A percentile compares a stretch with the other conserved stretches of the same genome.
Conservation (phyloP, 495 filamentous ascomycete genomes). For the Venustampulla echinocandica region DNA sequence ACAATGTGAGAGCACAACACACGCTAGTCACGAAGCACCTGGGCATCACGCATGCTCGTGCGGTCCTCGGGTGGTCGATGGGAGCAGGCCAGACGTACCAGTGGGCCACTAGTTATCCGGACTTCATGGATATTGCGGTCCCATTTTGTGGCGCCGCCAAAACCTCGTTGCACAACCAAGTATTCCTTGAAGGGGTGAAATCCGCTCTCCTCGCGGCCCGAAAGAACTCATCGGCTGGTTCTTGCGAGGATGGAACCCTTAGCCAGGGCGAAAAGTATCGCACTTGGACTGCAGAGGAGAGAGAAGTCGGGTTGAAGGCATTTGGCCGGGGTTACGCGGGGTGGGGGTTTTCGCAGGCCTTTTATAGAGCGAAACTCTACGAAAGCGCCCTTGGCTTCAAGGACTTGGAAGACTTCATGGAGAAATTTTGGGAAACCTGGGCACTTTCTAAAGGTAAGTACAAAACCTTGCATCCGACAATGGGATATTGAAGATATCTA, state of each 20-base stretch:
- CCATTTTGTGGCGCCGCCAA: conserved; percentile 63
- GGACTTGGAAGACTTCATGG: conserved; percentile 59
- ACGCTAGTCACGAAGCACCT: conserved; percentile 55
- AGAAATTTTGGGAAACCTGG: conserved; percentile 66
- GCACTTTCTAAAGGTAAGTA: conserved; percentile 50
- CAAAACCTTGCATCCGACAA: background rate
- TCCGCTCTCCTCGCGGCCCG: conserved; percentile 55
- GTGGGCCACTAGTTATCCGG: conserved; percentile 65
- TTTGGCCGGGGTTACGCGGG: conserved; percentile 66
- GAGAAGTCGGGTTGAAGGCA: conserved; percentile 54
- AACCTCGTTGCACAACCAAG: conserved; percentile 62
- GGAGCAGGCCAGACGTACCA: conserved; percentile 59
- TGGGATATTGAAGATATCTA: conserved; percentile 21
- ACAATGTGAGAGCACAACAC: conserved; percentile 63
- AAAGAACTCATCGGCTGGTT: conserved; percentile 40
- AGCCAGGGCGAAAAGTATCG: conserved; percentile 32
- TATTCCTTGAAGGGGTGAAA: conserved; percentile 67
- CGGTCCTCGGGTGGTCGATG: conserved; percentile 66
- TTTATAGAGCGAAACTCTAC: conserved; percentile 59
- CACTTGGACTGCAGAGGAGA: conserved; percentile 48
- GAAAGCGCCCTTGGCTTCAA: conserved; percentile 51
- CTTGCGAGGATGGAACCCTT: conserved; percentile 31
- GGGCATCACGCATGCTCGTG: conserved; percentile 50
- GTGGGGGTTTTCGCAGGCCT: conserved; percentile 67
- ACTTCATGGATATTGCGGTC: conserved; percentile 55